phyloP scores from a whole-genome alignment of 305 asterid species.

The Fraxinus ornus region DNA sequence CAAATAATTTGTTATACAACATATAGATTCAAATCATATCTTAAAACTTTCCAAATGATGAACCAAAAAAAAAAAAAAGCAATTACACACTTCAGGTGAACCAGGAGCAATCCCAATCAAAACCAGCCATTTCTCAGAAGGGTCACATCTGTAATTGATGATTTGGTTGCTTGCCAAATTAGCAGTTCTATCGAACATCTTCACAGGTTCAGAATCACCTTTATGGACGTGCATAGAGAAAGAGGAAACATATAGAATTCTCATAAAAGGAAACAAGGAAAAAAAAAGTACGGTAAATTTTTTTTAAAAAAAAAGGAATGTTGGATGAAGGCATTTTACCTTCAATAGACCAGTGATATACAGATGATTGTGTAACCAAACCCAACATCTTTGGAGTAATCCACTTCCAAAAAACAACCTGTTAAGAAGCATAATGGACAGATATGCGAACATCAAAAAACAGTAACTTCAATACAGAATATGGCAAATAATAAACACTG shows the following conservation, averaged over 20 bases:
- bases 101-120: constrained; percentile 98
- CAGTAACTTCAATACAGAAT: constrained; percentile 1
- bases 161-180: constrained; percentile 87
- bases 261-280: not conserved
- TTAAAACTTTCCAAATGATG: constrained; percentile 21
- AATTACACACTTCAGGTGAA: constrained; percentile 72
- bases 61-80: not conserved
- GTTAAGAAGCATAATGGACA: constrained; percentile 16
- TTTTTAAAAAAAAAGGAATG: not conserved
- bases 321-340: constrained; percentile 40
- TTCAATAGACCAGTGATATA: constrained; percentile 96
- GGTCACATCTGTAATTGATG: constrained; percentile 89
- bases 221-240: constrained; percentile 21
- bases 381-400: constrained; percentile 93
- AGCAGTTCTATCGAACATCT: constrained; percentile 95
- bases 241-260: constrained; percentile 10
- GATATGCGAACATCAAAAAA: constrained; percentile 10
- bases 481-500: constrained; percentile 9
- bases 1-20: not conserved
- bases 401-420: constrained; percentile 99
- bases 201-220: constrained; percentile 94
- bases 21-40: not conserved
- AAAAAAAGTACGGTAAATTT: not conserved
- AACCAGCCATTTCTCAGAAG: constrained; percentile 98
- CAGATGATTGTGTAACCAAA: constrained; percentile 85